A percentile compares a stretch with the other conserved stretches of the same genome.
Conservation (phyloP, 2,329 filamentous ascomycete genomes). For the Septoria petroselini region DNA sequence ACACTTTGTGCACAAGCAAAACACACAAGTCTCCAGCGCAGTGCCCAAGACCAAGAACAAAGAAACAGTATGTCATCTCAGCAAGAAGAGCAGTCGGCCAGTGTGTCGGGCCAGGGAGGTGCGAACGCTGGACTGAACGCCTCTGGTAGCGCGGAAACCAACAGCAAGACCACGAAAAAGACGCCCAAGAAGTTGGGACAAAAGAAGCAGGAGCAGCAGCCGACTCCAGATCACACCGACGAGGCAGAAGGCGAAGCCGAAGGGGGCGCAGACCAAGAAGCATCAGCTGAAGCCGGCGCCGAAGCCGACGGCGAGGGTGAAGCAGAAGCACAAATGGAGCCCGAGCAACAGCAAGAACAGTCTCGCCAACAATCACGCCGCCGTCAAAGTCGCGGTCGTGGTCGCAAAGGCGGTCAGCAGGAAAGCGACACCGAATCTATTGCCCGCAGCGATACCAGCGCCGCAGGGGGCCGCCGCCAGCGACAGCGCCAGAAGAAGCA, state of each 20-base stretch:
- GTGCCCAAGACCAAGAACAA: slow-evolving; percentile 2
- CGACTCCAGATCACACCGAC: slow-evolving; percentile 46
- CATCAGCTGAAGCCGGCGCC: slow-evolving; percentile 39
- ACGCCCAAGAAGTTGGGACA: slow-evolving; percentile 51
- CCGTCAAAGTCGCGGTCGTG: slow-evolving; percentile 51
- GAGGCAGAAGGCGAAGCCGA: slow-evolving; percentile 47
- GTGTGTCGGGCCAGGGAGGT: slow-evolving; percentile 29
- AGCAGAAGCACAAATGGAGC: slow-evolving; percentile 44
- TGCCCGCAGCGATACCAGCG: slow-evolving; percentile 53
- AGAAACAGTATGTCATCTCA: slow-evolving; percentile 26
- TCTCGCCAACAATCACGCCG: slow-evolving; percentile 46
- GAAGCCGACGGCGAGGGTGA: slow-evolving; percentile 39
- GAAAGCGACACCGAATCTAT: slow-evolving; percentile 55
- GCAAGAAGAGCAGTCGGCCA: slow-evolving; percentile 27
- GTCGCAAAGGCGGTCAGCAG: slow-evolving; percentile 41
- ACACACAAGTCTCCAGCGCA: slow-evolving; percentile 2
- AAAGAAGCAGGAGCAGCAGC: slow-evolving; percentile 48
- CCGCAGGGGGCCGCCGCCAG: slow-evolving; percentile 55
- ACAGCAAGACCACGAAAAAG: slow-evolving; percentile 45
- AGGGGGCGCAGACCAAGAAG: slow-evolving; percentile 36
- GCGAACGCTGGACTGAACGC: slow-evolving; percentile 33
- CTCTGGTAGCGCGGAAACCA: slow-evolving; percentile 32
- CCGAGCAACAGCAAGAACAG: slow-evolving; percentile 43
- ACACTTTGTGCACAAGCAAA: slow-evolving; percentile 1
- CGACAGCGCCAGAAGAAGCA: slow-evolving; percentile 53